Evolutionary conservation across 2,329 filamentous ascomycete species (phyloP).

Genomic region (Aureobasidium musti): DNA sequence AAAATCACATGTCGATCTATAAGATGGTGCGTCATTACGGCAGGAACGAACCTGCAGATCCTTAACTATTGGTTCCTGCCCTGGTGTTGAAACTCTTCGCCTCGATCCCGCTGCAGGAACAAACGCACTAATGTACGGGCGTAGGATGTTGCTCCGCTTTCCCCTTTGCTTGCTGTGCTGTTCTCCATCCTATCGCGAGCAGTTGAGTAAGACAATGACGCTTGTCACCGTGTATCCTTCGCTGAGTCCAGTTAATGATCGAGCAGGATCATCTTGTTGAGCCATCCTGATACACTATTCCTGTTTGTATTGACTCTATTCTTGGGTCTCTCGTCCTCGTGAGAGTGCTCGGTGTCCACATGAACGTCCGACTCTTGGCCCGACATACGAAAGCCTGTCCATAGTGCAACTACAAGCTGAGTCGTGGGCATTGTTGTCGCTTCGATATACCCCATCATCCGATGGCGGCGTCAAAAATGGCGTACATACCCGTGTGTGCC

Average conservation of each 20-base stretch:
- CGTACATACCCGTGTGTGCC: slow-evolving; percentile 40
- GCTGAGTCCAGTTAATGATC: slow-evolving; percentile 9
- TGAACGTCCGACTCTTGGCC: not conserved
- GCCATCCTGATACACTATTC: slow-evolving; percentile 26
- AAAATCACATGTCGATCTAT: slow-evolving; percentile 16
- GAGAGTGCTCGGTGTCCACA: not conserved
- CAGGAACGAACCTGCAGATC: slow-evolving; percentile 24
- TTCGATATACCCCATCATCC: slow-evolving; percentile 30
- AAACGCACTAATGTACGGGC: slow-evolving; percentile 8
- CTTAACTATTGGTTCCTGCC: slow-evolving; percentile 25
- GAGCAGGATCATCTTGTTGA: slow-evolving; percentile 23
- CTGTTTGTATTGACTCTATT: slow-evolving; percentile 27
- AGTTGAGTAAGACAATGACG: slow-evolving; percentile 26
- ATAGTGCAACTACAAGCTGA: not conserved
- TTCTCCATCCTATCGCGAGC: slow-evolving; percentile 8
- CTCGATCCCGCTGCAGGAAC: slow-evolving; percentile 16
- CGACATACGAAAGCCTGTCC: not conserved
- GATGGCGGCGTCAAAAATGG: slow-evolving; percentile 42
- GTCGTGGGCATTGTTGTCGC: not conserved
- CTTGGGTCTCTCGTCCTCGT: not conserved
- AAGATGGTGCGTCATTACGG: slow-evolving; percentile 1
- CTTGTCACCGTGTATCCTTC: not conserved
- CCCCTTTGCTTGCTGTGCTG: slow-evolving; percentile 5
- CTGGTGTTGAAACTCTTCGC: not conserved
- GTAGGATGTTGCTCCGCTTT: slow-evolving; percentile 1